Base-by-base conservation (phyloP, 352 stramenopile genomes). In the Pythium sp. region DNA sequence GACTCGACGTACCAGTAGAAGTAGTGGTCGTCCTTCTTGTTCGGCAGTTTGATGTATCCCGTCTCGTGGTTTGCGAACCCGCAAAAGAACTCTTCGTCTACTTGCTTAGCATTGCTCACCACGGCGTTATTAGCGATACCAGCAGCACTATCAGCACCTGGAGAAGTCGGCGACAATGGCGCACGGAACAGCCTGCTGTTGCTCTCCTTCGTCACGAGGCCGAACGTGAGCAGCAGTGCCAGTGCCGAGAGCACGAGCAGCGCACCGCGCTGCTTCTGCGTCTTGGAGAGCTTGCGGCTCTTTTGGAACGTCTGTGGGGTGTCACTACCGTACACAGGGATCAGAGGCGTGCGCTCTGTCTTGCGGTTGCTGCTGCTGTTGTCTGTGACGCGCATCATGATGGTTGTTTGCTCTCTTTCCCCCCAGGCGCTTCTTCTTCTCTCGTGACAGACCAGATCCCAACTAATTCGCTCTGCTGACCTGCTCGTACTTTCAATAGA, bases 1-100 rank as follows among this genome's bases (percentile, higher is more conserved):
- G 77, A 81, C 58, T 83, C 75, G 28, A 84, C 72, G 62, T 75
- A 81, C 79, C 79, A 87, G 67, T 87, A 87, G 58, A 87, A 87
- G 68, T 86, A 86, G 53, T 83, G 62, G 55, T 78, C 76, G 65
- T 86, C 74, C 43, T 72, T 34, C 69, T 80, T 85, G 77, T 78
- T 72, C 26, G 72, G 43, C 24, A 85, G 62, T 58, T 72, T 74
- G 67, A 82, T 77, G 74, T 82, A 85, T 2, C 75, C 78, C 15
- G 65, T 67, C 24, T 79, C 64, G 38, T 79, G 67, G 26, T 53
- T 34, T 15, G 57, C 43, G 24, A 58, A 46, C 20, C 62, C 70
- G 9, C 70, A 72, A 22, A 67, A 67, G 62, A 67, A 67, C 20
- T 59, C 65, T 12, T 54, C 54, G 18, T 18, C 24, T 22, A 18